A percentile compares a stretch with the other conserved stretches of the same genome.
Evolutionary conservation across 768 basidiomycete genomes (phyloP).

Genomic region (Psilocybe subaeruginosa): DNA sequence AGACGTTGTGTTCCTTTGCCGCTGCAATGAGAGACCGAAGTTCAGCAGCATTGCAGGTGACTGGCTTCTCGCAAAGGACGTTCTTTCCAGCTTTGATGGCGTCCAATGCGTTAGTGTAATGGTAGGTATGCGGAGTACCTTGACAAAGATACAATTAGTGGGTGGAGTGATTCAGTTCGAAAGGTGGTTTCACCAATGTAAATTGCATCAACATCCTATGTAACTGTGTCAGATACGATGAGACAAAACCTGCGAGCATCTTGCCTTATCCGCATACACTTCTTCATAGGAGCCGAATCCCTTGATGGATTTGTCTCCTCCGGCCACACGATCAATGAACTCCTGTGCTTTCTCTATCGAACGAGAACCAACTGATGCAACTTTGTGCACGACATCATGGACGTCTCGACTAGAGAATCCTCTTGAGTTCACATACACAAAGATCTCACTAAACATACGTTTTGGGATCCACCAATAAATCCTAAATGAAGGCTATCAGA

Average conservation of each 20-base stretch:
- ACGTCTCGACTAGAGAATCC: slow-evolving; percentile 56
- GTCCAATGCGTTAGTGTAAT: slow-evolving; percentile 77
- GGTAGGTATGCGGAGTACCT: slow-evolving; percentile 87
- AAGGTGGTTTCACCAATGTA: slow-evolving; percentile 38
- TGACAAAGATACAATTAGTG: background rate
- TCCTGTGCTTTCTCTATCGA: slow-evolving; percentile 65
- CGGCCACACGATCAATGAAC: slow-evolving; percentile 61
- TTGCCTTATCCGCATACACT: slow-evolving; percentile 70
- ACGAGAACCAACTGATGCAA: slow-evolving; percentile 80
- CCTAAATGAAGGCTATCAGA: slow-evolving; percentile 46
- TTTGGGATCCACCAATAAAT: slow-evolving; percentile 74
- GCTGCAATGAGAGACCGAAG: slow-evolving; percentile 71
- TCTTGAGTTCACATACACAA: background rate
- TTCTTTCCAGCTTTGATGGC: slow-evolving; percentile 82
- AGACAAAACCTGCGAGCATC: slow-evolving; percentile 9
- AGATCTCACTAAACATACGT: slow-evolving; percentile 39
- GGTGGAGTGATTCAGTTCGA: background rate
- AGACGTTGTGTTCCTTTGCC: slow-evolving; percentile 78
- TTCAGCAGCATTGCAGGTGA: slow-evolving; percentile 78
- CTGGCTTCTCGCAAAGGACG: slow-evolving; percentile 89
- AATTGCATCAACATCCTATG: slow-evolving; percentile 70
- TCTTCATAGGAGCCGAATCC: slow-evolving; percentile 76
- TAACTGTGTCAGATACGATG: background rate
- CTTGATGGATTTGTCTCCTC: slow-evolving; percentile 56
- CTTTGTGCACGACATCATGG: slow-evolving; percentile 66